Evolutionary conservation across 495 filamentous ascomycete genomes (phyloP), one percentile per base, ranked within the genome.

Genomic region (Annulohypoxylon nitens): DNA sequence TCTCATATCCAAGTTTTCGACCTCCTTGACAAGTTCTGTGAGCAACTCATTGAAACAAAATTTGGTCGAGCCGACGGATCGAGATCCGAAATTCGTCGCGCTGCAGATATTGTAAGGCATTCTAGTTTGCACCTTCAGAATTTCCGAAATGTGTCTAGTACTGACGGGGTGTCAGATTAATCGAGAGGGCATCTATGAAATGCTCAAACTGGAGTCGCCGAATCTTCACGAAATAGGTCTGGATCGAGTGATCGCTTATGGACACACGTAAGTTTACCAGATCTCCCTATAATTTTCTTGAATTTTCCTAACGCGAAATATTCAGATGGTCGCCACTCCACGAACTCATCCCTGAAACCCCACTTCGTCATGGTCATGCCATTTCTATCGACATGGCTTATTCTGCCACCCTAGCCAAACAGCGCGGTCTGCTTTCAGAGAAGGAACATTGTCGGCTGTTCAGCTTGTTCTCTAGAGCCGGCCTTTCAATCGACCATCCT

Each of bases 341-440:
- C 61, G 89, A 90, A 67, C 83, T 91, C 14, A 81, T 88, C 11
- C 89, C 88, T 0, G 83, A 88, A 50, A 85, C 82, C 0, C 89
- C 89, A 4, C 83, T 90, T 8, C 84, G 89, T 30, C 89, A 91
- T 71, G 89, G 89, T 1, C 89, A 90, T 69, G 89, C 89, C 14
- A 91, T 91, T 58, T 87, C 85, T 8, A 88, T 91, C 57, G 89
- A 90, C 70, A 91, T 91, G 89, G 89, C 89, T 0, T 91, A 86
- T 74, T 88, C 88, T 9, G 88, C 89, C 2, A 90, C 89, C 0
- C 78, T 91, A 9, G 89, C 88, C 23, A 84, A 86, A 64, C 77
- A 79, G 62, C 83, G 84, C 8, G 84, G 85, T 6, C 71, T 89
- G 1, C 81, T 91, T 26, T 79, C 75, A 33, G 81, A 87, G 53